Conservation (phyloP, 2,329 filamentous ascomycete genomes). For the Fusarium torulosum region DNA sequence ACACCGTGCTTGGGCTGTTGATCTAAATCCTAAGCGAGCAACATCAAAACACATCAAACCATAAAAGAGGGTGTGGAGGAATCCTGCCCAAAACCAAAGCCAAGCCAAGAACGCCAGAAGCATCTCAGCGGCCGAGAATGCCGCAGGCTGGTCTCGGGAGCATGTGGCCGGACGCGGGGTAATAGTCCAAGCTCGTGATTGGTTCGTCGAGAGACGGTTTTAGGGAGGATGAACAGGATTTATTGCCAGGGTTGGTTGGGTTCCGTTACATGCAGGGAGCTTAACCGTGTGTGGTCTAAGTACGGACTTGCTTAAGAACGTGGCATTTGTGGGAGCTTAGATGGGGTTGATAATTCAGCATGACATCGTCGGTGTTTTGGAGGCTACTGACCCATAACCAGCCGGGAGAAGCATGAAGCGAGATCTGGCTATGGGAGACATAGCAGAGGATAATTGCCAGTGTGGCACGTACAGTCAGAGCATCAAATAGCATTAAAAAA, state of each 20-base stretch:
- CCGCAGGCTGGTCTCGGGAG: conserved; percentile 47
- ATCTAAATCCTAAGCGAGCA: conserved; percentile 3
- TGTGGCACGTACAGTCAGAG: background rate
- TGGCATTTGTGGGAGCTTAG: conserved; percentile 25
- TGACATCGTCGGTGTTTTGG: background rate
- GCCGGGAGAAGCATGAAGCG: background rate
- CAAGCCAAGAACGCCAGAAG: conserved; percentile 17
- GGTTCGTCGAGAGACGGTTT: conserved; percentile 16
- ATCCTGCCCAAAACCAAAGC: conserved; percentile 17
- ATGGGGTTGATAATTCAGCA: conserved; percentile 1
- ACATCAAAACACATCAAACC: conserved; percentile 9
- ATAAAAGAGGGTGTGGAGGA: conserved; percentile 32
- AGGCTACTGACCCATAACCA: background rate
- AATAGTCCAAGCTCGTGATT: conserved; percentile 38
- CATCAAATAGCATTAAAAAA: background rate
- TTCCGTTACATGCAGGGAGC: conserved; percentile 8
- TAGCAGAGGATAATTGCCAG: background rate
- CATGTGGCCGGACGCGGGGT: conserved; percentile 48
- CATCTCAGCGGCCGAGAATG: conserved; percentile 42
- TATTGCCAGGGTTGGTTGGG: conserved; percentile 2
- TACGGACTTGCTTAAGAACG: conserved; percentile 26
- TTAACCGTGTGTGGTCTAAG: conserved; percentile 28
- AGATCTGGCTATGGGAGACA: background rate
- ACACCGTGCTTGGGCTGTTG: background rate
- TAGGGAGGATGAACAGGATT: conserved; percentile 4